Conservation (phyloP, 805 yeast genomes). For the Lipomyces mesembrius region DNA sequence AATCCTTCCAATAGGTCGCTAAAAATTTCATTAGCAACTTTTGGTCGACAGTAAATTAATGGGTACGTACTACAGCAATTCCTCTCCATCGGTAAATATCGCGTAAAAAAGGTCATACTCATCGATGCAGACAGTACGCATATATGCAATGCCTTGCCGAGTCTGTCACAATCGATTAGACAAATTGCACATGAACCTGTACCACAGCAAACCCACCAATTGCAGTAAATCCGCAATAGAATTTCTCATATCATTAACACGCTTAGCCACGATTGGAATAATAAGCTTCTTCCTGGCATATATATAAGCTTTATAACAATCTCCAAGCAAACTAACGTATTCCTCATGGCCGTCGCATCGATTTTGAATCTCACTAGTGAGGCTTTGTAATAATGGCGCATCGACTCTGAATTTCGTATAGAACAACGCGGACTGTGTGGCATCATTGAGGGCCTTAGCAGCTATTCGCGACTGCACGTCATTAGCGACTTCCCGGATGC, state of each 20-base stretch:
- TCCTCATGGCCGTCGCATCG: slow-evolving; percentile 54
- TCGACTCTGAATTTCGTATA: slow-evolving; percentile 65
- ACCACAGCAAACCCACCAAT: slow-evolving; percentile 40
- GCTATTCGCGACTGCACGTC: slow-evolving; percentile 36
- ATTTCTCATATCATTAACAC: slow-evolving; percentile 46
- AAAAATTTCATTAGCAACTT: slow-evolving; percentile 5
- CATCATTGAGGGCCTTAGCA: slow-evolving; percentile 45
- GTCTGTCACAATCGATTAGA: slow-evolving; percentile 42
- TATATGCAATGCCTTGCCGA: slow-evolving; percentile 65
- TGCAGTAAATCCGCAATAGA: slow-evolving; percentile 54
- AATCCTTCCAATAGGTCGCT: slow-evolving; percentile 62
- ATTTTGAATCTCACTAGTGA: slow-evolving; percentile 48
- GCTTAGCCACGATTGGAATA: slow-evolving; percentile 49
- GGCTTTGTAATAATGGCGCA: slow-evolving; percentile 48
- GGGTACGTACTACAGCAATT: slow-evolving; percentile 47
- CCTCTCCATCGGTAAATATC: slow-evolving; percentile 53
- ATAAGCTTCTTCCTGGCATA: slow-evolving; percentile 59
- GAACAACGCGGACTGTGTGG: slow-evolving; percentile 65
- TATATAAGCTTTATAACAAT: slow-evolving; percentile 68
- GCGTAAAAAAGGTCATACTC: slow-evolving; percentile 64
- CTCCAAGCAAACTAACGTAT: slow-evolving; percentile 68
- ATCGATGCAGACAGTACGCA: slow-evolving; percentile 60
- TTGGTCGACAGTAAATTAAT: background rate
- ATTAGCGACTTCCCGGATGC: slow-evolving; percentile 44
- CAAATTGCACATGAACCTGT: background rate